Evolutionary conservation across 2,329 filamentous ascomycete genomes (phyloP).

Genomic region (Ophiostoma sp.): DNA sequence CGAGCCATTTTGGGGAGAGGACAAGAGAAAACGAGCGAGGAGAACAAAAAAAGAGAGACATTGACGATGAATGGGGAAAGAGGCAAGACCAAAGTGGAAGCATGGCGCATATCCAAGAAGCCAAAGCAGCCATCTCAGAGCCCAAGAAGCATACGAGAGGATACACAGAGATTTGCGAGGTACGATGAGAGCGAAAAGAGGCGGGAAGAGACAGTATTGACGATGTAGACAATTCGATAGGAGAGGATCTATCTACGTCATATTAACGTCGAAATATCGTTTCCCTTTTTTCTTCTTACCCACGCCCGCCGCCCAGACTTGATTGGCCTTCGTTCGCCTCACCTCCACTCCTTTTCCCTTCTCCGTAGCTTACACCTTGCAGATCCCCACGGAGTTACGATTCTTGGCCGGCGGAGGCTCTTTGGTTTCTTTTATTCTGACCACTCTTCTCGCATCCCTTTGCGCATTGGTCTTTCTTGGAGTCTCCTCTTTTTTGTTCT

Average conservation of each 20-base stretch:
- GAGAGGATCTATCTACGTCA: neutral
- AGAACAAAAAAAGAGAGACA: neutral
- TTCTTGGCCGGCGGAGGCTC: neutral
- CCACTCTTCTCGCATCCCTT: neutral
- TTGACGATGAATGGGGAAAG: neutral
- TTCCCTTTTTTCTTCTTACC: neutral
- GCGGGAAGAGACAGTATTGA: neutral
- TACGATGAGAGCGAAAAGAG: neutral
- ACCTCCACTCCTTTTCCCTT: neutral
- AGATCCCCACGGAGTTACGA: neutral
- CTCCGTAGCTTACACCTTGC: neutral
- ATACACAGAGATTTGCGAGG: constrained; percentile 10
- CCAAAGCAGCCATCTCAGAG: no score
- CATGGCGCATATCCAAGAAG: neutral
- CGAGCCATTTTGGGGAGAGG: neutral
- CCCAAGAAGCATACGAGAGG: neutral
- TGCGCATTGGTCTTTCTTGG: neutral
- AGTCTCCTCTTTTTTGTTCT: neutral
- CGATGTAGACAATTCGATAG: neutral
- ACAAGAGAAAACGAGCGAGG: neutral
- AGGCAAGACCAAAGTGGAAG: neutral
- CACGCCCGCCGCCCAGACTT: neutral
- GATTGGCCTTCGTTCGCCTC: neutral
- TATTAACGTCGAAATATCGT: neutral
- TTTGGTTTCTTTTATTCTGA: neutral